Evolutionary conservation across 1,284 basidiomycete genomes (phyloP).

Genomic region (Fomes fomentarius): DNA sequence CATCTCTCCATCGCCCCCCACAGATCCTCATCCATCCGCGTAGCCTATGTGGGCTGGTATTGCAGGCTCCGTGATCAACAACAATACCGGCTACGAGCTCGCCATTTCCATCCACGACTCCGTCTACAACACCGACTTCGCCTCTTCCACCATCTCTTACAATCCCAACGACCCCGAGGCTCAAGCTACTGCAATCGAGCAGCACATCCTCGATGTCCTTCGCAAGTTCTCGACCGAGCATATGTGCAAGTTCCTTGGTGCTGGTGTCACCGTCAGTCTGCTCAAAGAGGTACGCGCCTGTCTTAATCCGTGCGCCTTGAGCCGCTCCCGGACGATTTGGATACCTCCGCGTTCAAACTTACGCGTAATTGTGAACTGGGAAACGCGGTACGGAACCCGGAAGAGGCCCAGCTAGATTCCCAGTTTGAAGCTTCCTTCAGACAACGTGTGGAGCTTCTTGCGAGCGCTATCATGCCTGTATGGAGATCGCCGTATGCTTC

Average conservation of each 20-base stretch:
- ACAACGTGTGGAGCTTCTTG: not conserved
- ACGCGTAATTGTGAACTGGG: no score
- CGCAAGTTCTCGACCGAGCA: conserved; percentile 74
- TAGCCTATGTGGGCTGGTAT: conserved; percentile 87
- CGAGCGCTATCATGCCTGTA: not conserved
- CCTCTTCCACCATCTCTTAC: conserved; percentile 56
- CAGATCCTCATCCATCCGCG: conserved; percentile 16
- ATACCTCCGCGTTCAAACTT: no score
- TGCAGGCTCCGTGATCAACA: conserved; percentile 60
- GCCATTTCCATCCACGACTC: conserved; percentile 80
- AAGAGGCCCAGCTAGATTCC: conserved; percentile 6
- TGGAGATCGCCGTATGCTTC: conserved; percentile 2
- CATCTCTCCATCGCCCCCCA: conserved; percentile 23
- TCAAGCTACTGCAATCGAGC: conserved; percentile 61
- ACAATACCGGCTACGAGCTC: conserved; percentile 64
- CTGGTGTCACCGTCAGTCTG: conserved; percentile 53
- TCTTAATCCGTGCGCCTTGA: not conserved
- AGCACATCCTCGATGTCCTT: conserved; percentile 59
- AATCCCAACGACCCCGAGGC: conserved; percentile 49
- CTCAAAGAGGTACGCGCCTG: conserved; percentile 43
- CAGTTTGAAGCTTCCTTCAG: conserved; percentile 1
- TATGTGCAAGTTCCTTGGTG: conserved; percentile 81
- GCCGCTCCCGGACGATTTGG: no score
- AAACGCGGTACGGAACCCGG: conserved; percentile 3
- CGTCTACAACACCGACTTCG: conserved; percentile 78